Base-by-base conservation (phyloP, 805 yeast genomes). In the Zygosaccharomyces gambellarensis region DNA sequence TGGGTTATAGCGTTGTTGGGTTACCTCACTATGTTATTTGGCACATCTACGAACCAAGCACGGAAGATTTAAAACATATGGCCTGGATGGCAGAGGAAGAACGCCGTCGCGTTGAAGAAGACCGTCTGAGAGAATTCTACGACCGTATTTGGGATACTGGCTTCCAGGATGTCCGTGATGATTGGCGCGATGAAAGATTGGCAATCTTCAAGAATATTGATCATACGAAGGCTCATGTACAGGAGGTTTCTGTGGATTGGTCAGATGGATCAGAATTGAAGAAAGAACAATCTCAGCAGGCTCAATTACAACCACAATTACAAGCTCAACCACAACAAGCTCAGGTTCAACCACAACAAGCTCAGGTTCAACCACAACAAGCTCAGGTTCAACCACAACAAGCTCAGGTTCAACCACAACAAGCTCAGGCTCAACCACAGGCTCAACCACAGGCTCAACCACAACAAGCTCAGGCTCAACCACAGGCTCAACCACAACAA, bases 11-110 rank as follows among this genome's bases (percentile, higher is more conserved):
- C 22, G 97, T 92, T 22, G 77, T 84, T 52, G 98, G 98, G 0
- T 75, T 92, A 59, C 95, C 97, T 10, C 97, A 92, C 70, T 92
- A 92, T 66, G 95, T 89, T 30, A 85, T 92, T 48, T 92, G 98
- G 98, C 97, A 90, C 68, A 84, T 88, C 56, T 92, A 92, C 69
- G 98, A 92, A 73, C 98, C 98, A 23, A 85, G 95, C 17, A 81
- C 84, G 23, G 97, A 90, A 67, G 98, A 92, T 73, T 75, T 90
- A 67, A 79, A 80, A 65, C 87, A 84, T 60, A 85, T 86, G 90
- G 90, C 84, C 61, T 85, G 90, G 90, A 80, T 86, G 86, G 92
- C 90, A 1, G 77, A 82, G 62, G 92, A 85, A 67, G 94, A 86
- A 63, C 73, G 77, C 27, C 76, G 88, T 57, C 77, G 75, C 57